phyloP scores from a whole-genome alignment of 2,329 filamentous ascomycete species.

The Pseudogymnoascus sp. region DNA sequence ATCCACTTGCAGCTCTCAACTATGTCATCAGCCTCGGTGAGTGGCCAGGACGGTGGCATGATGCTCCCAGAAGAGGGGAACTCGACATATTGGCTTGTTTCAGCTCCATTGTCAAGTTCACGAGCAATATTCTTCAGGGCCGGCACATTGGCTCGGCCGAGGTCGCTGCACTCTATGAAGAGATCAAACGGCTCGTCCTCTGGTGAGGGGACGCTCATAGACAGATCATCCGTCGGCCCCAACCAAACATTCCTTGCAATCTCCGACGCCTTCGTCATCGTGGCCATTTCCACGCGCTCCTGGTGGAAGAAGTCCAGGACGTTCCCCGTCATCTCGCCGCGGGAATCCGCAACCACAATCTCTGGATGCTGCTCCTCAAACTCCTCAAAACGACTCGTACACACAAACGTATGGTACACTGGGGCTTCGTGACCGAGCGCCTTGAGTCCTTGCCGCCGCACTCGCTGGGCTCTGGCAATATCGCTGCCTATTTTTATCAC shows the following conservation, averaged over 20 bases:
- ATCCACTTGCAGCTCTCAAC: slow-evolving; percentile 87
- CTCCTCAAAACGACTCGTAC: slow-evolving; percentile 52
- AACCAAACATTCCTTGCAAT: slow-evolving; percentile 86
- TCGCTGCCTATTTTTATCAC: slow-evolving; percentile 56
- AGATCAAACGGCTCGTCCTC: slow-evolving; percentile 65
- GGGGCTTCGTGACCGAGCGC: slow-evolving; percentile 41
- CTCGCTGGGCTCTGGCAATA: slow-evolving; percentile 67
- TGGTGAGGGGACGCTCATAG: slow-evolving; percentile 34
- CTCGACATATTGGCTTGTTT: slow-evolving; percentile 46
- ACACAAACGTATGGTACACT: slow-evolving; percentile 79
- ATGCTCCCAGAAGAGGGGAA: slow-evolving; percentile 96
- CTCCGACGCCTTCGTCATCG: slow-evolving; percentile 82
- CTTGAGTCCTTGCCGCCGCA: slow-evolving; percentile 30
- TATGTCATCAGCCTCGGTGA: slow-evolving; percentile 73
- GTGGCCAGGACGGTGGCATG: slow-evolving; percentile 73
- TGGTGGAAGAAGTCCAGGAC: slow-evolving; percentile 84
- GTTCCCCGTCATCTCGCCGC: slow-evolving; percentile 62
- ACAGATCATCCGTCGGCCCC: slow-evolving; percentile 71
- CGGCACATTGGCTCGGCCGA: slow-evolving; percentile 66
- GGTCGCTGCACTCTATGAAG: slow-evolving; percentile 80
- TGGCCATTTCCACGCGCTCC: slow-evolving; percentile 86
- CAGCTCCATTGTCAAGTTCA: slow-evolving; percentile 34
- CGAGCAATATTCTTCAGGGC: slow-evolving; percentile 56
- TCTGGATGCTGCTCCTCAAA: slow-evolving; percentile 64
- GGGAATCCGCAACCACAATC: slow-evolving; percentile 66